Base-by-base conservation (phyloP, 176 grass and related monocot genomes). In the Bromus sterilis region DNA sequence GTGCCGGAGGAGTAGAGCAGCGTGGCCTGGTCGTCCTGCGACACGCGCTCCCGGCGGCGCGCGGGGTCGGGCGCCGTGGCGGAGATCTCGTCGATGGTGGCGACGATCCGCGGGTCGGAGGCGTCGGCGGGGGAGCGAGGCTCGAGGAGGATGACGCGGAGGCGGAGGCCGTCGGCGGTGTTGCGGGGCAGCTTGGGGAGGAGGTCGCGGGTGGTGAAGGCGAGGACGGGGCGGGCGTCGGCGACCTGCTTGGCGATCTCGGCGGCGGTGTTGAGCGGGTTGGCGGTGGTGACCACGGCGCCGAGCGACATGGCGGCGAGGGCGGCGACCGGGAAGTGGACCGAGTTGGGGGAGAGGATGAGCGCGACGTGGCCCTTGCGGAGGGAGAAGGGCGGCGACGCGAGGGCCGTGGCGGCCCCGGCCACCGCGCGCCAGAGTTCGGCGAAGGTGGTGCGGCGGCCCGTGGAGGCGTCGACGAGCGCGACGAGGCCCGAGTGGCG, bases 1-100 rank as follows among this genome's bases (percentile, higher is more conserved):
- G 94, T 97, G 43, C 94, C 94, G 42, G 95, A 97, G 25, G 95
- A 97, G 88, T 97, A 97, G 32, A 97, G 92, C 81, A 97, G 89
- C 61, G 94, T 97, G 46, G 94, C 94, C 40, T 84, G 80, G 64
- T 97, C 95, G 69, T 91, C 92, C 88, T 92, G 95, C 56, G 85
- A 87, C 28, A 97, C 84, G 62, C 70, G 81, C 11, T 88, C 83
- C 55, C 24, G 15, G 4, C 35, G 85, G 36, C 65, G 88, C 11
- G 79, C 32, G 0, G 77, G 77, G 26, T 90, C 84, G 23, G 89
- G 85, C 34, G 87, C 5, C 1, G 92, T 92, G 13, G 86, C 44
- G 60, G 89, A 89, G 83, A 97, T 78, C 80, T 97, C 87, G 20
- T 61, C 83, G 79, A 97, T 89, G 46, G 94, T 89, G 85, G 77